These are phyloP conservation scores for Solanum pennellii DNA, from an alignment of 257 asterid species.

Conservation along the genomic window DNA sequence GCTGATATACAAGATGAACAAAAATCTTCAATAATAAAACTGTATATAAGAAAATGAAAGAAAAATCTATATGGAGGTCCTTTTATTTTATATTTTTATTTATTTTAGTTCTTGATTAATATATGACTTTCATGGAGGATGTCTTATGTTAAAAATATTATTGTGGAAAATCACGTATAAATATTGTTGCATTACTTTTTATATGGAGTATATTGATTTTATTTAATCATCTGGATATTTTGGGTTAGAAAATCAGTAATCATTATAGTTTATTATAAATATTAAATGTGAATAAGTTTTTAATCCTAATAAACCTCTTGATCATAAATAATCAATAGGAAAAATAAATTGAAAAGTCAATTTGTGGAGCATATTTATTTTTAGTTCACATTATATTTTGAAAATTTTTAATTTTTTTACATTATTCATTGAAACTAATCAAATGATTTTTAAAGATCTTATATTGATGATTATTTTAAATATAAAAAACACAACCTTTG, in stretches of 20 bases:
- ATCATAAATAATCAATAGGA: too few relatives aligned
- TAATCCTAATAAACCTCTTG: not conserved
- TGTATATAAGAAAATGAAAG: not conserved
- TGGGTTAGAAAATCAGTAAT: not conserved
- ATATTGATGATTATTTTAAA: too few relatives aligned
- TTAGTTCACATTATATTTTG: too few relatives aligned
- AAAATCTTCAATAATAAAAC: too few relatives aligned
- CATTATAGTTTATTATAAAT: not conserved
- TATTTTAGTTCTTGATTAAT: not conserved
- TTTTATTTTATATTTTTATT: not conserved
- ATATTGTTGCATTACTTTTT: not conserved
- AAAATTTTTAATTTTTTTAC: too few relatives aligned
- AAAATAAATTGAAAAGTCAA: not conserved
- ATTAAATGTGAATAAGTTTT: not conserved
- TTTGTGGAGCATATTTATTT: not conserved
- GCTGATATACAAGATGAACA: not conserved
- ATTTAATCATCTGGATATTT: not conserved
- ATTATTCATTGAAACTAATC: too few relatives aligned
- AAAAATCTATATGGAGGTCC: not conserved
- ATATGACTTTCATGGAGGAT: not conserved
- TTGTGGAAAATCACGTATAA: not conserved
- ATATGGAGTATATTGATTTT: not conserved
- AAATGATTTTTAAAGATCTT: too few relatives aligned
- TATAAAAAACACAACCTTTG: too few relatives aligned
- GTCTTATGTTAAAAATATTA: not conserved